Conservation (phyloP, 129 eudicot genomes). For the Ambrosia trifida region DNA sequence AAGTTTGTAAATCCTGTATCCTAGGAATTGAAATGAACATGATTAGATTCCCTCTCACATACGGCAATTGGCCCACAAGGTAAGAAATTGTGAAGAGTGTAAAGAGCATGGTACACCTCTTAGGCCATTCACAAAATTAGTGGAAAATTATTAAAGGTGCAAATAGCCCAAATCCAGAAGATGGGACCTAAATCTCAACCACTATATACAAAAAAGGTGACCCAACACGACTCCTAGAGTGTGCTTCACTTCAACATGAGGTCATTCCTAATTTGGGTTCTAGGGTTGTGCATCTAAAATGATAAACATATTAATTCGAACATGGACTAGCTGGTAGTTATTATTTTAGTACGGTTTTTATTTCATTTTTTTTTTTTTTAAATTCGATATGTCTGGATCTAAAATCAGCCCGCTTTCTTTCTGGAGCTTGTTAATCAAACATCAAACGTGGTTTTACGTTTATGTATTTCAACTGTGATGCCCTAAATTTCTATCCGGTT, state of each 20-base stretch:
- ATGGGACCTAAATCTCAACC: constrained; percentile 24
- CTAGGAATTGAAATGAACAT: not conserved
- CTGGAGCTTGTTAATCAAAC: not conserved
- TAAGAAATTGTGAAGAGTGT: constrained; percentile 9
- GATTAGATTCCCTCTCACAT: constrained; percentile 25
- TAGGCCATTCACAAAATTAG: constrained; percentile 17
- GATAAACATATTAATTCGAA: not conserved
- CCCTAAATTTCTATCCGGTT: no score
- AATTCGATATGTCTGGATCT: not conserved
- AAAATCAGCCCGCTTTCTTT: not conserved
- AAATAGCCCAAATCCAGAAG: constrained; percentile 26
- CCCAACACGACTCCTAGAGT: constrained; percentile 4
- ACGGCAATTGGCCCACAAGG: constrained; percentile 24
- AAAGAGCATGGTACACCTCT: constrained; percentile 27
- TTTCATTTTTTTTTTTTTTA: not conserved
- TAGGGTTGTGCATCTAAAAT: not conserved
- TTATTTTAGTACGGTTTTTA: not conserved
- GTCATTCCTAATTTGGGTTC: constrained; percentile 26
- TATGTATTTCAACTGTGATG: no score
- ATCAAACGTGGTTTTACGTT: not conserved
- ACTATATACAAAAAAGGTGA: constrained; percentile 22
- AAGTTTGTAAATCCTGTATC: not conserved
- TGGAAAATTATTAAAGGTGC: constrained; percentile 45
- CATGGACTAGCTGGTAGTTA: not conserved
- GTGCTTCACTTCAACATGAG: constrained; percentile 31